Percentiles rank a stretch among this genome's conserved stretches.
Conservation (phyloP, 805 yeast genomes). For the Geotrichum ghanense region DNA sequence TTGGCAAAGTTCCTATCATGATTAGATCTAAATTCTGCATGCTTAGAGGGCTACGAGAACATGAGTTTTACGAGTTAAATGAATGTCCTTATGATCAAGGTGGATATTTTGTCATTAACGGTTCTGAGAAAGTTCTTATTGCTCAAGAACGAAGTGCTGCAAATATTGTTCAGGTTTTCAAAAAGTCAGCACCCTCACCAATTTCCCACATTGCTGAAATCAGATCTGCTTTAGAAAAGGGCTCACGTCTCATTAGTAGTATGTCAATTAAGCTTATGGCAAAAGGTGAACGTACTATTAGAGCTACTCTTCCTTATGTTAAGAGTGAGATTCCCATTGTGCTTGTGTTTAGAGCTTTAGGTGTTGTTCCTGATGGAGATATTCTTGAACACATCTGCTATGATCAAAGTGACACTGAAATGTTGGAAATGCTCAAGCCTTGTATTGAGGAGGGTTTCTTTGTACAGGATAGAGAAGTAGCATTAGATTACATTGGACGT, state of each 20-base stretch:
- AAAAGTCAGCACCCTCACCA: conserved; percentile 95
- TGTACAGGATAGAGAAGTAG: conserved; percentile 96
- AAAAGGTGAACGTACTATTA: conserved; percentile 75
- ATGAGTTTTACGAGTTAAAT: conserved; percentile 87
- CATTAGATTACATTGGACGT: conserved; percentile 94
- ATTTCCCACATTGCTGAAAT: conserved; percentile 94
- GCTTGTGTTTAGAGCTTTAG: conserved; percentile 93
- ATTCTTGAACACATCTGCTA: conserved; percentile 96
- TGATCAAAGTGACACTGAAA: conserved; percentile 97
- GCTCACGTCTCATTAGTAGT: conserved; percentile 86
- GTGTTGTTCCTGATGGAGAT: conserved; percentile 98
- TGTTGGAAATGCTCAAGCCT: conserved; percentile 97
- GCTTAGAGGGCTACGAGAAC: conserved; percentile 78
- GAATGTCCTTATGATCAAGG: conserved; percentile 99
- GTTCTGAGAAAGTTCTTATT: conserved; percentile 94
- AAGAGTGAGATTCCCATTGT: conserved; percentile 96
- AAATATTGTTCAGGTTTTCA: conserved; percentile 95
- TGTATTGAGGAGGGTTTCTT: conserved; percentile 99
- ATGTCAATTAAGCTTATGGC: conserved; percentile 89
- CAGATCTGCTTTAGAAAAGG: conserved; percentile 93
- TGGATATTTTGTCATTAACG: conserved; percentile 96
- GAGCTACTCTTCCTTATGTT: conserved; percentile 92
- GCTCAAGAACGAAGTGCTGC: conserved; percentile 99
- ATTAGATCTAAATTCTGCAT: conserved; percentile 92
- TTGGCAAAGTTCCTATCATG: conserved; percentile 98